These are phyloP conservation scores for Geotrichum phurueaensis DNA, from an alignment of 1,139 yeast species.

Conservation along the genomic window DNA sequence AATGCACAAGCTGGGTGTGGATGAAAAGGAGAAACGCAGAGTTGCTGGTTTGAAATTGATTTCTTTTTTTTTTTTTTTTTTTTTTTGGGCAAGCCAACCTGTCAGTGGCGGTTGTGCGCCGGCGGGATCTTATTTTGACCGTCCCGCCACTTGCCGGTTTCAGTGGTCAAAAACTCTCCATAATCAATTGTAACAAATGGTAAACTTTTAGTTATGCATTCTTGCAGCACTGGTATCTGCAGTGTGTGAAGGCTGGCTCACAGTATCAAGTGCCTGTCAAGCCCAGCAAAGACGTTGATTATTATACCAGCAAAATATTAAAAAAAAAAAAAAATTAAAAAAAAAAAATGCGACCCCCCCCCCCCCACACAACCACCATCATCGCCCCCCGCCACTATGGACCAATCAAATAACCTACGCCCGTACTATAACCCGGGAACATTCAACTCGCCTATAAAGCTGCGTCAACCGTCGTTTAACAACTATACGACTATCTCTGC, in stretches of 20 bases:
- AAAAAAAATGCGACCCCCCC: slow-evolving; percentile 1
- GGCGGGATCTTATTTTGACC: too few species aligned
- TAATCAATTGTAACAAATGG: too few species aligned
- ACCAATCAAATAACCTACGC: slow-evolving; percentile 36
- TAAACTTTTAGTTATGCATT: neutral
- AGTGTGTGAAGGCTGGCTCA: neutral
- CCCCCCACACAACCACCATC: neutral
- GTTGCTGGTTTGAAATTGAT: too few species aligned
- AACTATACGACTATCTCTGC: slow-evolving; percentile 9
- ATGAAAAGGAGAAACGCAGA: neutral
- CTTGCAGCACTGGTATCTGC: too few species aligned
- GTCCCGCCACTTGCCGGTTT: too few species aligned
- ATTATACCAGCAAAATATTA: neutral
- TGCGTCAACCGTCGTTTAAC: slow-evolving; percentile 15
- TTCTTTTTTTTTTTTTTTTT: too few species aligned
- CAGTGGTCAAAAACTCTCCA: too few species aligned
- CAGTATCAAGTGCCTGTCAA: neutral
- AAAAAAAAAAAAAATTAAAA: neutral
- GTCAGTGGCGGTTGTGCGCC: too few species aligned
- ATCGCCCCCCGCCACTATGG: neutral
- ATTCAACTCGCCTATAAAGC: slow-evolving; percentile 43
- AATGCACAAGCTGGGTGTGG: too few species aligned
- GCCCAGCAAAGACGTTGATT: too few species aligned
- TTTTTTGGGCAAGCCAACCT: too few species aligned
- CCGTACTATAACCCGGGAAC: slow-evolving; percentile 71